Evolutionary conservation across 495 filamentous ascomycete species (phyloP).

Genomic region (Lasiosphaeria miniovina): DNA sequence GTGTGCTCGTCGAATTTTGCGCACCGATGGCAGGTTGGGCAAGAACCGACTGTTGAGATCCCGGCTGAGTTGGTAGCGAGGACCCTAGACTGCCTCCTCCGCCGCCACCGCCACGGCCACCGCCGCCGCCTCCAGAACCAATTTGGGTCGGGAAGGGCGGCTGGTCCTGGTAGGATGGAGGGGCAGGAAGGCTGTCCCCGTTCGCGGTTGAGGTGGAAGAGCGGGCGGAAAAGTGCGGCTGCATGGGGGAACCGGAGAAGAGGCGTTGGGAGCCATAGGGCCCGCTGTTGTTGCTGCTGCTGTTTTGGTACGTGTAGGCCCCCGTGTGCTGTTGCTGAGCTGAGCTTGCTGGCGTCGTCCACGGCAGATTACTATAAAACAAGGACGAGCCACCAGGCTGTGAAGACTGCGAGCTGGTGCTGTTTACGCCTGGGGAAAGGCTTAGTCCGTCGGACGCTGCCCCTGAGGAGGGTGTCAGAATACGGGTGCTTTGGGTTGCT

Average conservation of each 20-base stretch:
- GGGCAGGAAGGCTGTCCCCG: conserved; percentile 21
- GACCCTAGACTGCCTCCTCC: conserved; percentile 20
- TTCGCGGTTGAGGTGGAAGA: conserved; percentile 33
- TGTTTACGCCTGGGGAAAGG: conserved; percentile 58
- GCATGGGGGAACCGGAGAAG: conserved; percentile 4
- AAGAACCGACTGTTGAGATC: conserved; percentile 23
- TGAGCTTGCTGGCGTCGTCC: conserved; percentile 34
- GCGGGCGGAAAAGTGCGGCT: conserved; percentile 26
- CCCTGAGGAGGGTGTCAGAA: conserved; percentile 43
- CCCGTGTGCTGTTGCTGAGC: conserved; percentile 11
- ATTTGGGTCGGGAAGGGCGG: conserved; percentile 35
- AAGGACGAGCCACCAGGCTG: conserved; percentile 43
- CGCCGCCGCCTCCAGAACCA: conserved; percentile 6
- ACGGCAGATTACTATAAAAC: conserved; percentile 48
- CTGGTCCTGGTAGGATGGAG: conserved; percentile 33
- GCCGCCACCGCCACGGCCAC: conserved; percentile 17
- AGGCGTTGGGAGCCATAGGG: conserved; percentile 2
- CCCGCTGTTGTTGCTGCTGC: conserved; percentile 21
- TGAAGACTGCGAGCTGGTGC: conserved; percentile 49
- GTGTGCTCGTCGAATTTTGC: conserved; percentile 38
- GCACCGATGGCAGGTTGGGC: conserved; percentile 19
- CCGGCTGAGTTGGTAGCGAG: conserved; percentile 23
- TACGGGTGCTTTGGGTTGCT: conserved; percentile 46
- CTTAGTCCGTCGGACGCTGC: conserved; percentile 57
- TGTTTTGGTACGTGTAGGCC: conserved; percentile 54